Percentiles rank a stretch among this genome's conserved stretches.
Conservation (phyloP, 768 basidiomycete species). For the Termitomyces sp. region DNA sequence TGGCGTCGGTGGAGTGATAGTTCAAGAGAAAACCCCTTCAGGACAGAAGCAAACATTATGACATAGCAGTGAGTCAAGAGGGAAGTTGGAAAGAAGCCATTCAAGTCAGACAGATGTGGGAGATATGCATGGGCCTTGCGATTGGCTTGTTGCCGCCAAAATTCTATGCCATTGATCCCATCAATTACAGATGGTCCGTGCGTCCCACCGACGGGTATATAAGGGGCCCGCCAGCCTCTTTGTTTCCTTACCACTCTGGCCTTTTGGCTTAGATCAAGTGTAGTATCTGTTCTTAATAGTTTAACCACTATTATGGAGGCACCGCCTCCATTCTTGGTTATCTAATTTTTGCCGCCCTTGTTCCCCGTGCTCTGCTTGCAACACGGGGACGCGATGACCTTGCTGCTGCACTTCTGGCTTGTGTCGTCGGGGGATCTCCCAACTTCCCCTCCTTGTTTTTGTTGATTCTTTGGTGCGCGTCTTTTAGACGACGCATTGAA, state of each 20-base stretch:
- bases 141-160: too few species aligned
- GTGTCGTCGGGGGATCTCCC: slow-evolving; percentile 62
- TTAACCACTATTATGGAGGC: slow-evolving; percentile 65
- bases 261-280: slow-evolving; percentile 97
- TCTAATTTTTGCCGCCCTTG: slow-evolving; percentile 57
- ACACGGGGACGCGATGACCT: slow-evolving; percentile 54
- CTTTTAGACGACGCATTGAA: slow-evolving; percentile 9
- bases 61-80: too few species aligned
- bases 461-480: slow-evolving; percentile 9
- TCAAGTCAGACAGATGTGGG: too few species aligned
- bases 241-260: slow-evolving; percentile 77
- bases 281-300: slow-evolving; percentile 95
- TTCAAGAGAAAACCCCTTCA: too few species aligned
- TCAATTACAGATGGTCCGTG: slow-evolving; percentile 18
- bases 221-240: not conserved
- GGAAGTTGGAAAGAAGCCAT: too few species aligned
- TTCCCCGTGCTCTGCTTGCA: slow-evolving; percentile 58
- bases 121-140: too few species aligned
- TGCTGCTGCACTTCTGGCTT: slow-evolving; percentile 56
- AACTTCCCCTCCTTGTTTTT: slow-evolving; percentile 16
- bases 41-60: too few species aligned
- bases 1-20: too few species aligned
- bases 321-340: slow-evolving; percentile 54
- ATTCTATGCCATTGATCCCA: not conserved
- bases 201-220: slow-evolving; percentile 4